Evolutionary conservation across 306 rosid species (phyloP).

Genomic region (Dalbergia cochinchinensis): DNA sequence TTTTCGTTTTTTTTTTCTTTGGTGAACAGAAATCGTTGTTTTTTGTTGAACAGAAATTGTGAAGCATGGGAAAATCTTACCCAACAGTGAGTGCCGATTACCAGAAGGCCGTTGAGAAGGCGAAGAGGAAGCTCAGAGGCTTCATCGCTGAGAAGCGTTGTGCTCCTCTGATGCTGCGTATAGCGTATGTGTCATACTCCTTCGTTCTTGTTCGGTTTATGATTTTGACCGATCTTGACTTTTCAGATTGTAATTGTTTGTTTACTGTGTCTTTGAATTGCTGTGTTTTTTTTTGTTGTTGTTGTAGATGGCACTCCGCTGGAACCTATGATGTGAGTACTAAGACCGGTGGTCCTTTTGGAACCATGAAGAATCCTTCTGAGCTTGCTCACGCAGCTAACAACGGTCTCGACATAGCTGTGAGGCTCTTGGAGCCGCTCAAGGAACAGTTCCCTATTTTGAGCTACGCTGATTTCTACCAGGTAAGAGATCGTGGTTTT

Average conservation of each 20-base stretch:
- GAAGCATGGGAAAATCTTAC: constrained; percentile 79
- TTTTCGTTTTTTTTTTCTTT: background rate
- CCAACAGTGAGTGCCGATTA: constrained; percentile 87
- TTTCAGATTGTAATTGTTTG: background rate
- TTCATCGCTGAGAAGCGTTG: constrained; percentile 90
- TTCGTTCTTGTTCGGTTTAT: background rate
- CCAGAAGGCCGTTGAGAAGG: constrained; percentile 81
- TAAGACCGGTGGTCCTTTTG: constrained; percentile 94
- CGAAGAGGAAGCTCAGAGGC: constrained; percentile 91
- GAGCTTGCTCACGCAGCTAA: constrained; percentile 89
- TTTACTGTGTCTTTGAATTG: background rate
- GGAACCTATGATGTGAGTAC: constrained; percentile 78
- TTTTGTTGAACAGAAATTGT: constrained; percentile 25
- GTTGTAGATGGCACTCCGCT: constrained; percentile 95
- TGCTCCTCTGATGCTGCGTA: constrained; percentile 89
- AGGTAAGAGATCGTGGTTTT: constrained; percentile 49
- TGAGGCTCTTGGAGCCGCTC: constrained; percentile 90
- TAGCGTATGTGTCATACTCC: constrained; percentile 62
- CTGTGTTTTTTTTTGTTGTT: background rate
- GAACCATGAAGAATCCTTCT: constrained; percentile 68
- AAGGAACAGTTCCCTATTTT: constrained; percentile 80
- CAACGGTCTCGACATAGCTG: constrained; percentile 89
- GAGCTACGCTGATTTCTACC: constrained; percentile 86
- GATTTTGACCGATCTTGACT: background rate
- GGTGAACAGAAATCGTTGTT: constrained; percentile 18